phyloP scores from a whole-genome alignment of 2,329 filamentous ascomycete species.

The Cadophora gregata region DNA sequence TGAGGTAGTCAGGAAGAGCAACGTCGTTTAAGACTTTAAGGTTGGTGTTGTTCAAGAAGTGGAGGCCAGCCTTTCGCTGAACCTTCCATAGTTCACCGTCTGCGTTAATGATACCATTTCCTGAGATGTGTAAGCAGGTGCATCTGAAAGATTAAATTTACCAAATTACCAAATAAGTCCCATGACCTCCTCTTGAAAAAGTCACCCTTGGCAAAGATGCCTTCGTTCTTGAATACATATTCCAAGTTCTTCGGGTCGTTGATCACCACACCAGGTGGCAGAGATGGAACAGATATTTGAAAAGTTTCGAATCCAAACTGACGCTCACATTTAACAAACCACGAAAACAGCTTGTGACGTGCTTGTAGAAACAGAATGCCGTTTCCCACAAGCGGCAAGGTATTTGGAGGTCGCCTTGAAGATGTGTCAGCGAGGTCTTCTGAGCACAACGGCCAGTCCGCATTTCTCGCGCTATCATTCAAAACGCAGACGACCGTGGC shows the following conservation, averaged over 20 bases:
- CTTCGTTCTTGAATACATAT: constrained; percentile 66
- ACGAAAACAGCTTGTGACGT: constrained; percentile 64
- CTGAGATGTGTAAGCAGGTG: constrained; percentile 40
- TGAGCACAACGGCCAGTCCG: not conserved
- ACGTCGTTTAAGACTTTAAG: constrained; percentile 62
- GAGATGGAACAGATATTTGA: constrained; percentile 64
- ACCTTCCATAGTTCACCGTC: constrained; percentile 68
- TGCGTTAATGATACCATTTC: constrained; percentile 70
- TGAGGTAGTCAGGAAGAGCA: constrained; percentile 60
- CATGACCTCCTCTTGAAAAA: constrained; percentile 66
- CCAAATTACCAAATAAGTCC: constrained; percentile 61
- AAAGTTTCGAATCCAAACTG: constrained; percentile 65
- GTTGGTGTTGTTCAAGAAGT: constrained; percentile 64
- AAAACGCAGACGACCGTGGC: not conserved
- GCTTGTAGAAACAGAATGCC: constrained; percentile 65
- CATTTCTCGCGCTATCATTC: not conserved
- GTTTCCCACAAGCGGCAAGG: constrained; percentile 61
- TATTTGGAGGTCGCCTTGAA: constrained; percentile 43
- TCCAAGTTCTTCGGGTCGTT: constrained; percentile 67
- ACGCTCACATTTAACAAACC: constrained; percentile 65
- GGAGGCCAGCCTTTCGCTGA: constrained; percentile 65
- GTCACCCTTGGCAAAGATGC: constrained; percentile 64
- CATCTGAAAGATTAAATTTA: not conserved
- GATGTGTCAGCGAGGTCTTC: constrained; percentile 22
- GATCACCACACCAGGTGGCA: constrained; percentile 68